Evolutionary conservation across 495 filamentous ascomycete species (phyloP), one percentile per base, ranked within the genome.

Genomic region (Rhypophila decipiens): DNA sequence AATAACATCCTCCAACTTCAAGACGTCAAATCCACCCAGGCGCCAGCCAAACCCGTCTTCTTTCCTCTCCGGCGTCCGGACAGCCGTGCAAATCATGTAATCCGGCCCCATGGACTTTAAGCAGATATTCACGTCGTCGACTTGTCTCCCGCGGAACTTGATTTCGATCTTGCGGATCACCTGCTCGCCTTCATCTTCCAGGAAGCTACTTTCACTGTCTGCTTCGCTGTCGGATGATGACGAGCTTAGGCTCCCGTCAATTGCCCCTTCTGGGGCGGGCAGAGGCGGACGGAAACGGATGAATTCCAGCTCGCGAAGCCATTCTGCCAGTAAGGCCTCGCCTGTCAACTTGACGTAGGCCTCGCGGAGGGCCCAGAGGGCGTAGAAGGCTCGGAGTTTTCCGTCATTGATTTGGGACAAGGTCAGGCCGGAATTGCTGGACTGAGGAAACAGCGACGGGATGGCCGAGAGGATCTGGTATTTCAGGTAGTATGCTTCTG

Each of bases 301-400:
- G 20, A 73, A 72, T 55, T 73, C 68, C 17, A 75, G 52, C 53
- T 85, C 76, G 39, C 68, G 62, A 45, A 95, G 61, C 89, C 88
- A 95, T 2, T 75, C 71, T 3, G 89, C 89, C 27, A 95, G 68
- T 40, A 96, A 69, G 15, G 87, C 90, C 55, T 95, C 89, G 23
- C 90, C 90, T 8, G 87, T 88, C 78, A 96, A 80, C 76, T 96
- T 96, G 52, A 96, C 80, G 67, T 90, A 96, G 1, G 90, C 86
- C 67, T 96, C 90, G 54, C 93, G 86, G 44, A 93, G 72, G 45
- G 84, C 88, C 87, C 88, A 96, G 53, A 85, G 86, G 2, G 89
- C 81, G 57, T 93, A 95, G 64, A 96, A 96, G 4, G 81, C 70
- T 2, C 90, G 73, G 35, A 94, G 69, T 57, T 63, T 64, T 29